These are phyloP conservation scores for Cyberlindnera xylosilytica DNA, from an alignment of 805 yeast genomes.

Conservation along the genomic window DNA sequence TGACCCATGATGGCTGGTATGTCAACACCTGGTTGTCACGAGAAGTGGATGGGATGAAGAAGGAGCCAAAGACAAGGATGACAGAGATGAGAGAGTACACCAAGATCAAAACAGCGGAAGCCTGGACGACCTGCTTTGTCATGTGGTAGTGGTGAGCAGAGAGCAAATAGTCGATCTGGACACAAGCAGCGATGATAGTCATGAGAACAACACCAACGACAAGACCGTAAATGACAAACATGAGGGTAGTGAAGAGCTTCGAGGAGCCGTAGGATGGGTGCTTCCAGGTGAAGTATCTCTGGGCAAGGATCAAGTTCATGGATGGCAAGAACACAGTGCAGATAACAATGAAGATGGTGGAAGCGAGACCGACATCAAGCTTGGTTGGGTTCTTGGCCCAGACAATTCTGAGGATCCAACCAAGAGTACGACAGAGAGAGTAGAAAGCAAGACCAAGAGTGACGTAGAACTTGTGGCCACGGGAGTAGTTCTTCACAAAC, in stretches of 20 bases:
- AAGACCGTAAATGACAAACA: slow-evolving; percentile 49
- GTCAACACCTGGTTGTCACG: slow-evolving; percentile 49
- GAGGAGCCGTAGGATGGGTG: slow-evolving; percentile 68
- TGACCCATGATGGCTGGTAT: slow-evolving; percentile 77
- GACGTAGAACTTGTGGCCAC: slow-evolving; percentile 60
- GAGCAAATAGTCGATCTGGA: slow-evolving; percentile 57
- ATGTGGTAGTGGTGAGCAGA: slow-evolving; percentile 41
- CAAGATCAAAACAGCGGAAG: slow-evolving; percentile 44
- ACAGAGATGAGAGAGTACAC: slow-evolving; percentile 56
- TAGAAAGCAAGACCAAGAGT: slow-evolving; percentile 53
- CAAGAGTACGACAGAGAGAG: slow-evolving; percentile 51
- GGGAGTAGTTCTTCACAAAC: slow-evolving; percentile 43
- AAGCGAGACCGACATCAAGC: slow-evolving; percentile 49
- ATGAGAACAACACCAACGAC: slow-evolving; percentile 57
- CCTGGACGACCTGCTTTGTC: slow-evolving; percentile 55
- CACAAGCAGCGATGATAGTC: slow-evolving; percentile 62
- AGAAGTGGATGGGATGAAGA: slow-evolving; percentile 50
- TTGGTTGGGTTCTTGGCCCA: slow-evolving; percentile 53
- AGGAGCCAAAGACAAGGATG: slow-evolving; percentile 49
- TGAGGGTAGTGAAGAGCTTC: slow-evolving; percentile 42
- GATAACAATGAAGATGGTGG: slow-evolving; percentile 53
- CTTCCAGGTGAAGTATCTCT: slow-evolving; percentile 72
- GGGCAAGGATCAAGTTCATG: slow-evolving; percentile 63
- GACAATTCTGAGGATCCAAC: slow-evolving; percentile 53
- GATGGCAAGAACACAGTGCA: slow-evolving; percentile 59